Conservation (phyloP, 2,329 filamentous ascomycete genomes). For the Westerdykella aurantiaca region DNA sequence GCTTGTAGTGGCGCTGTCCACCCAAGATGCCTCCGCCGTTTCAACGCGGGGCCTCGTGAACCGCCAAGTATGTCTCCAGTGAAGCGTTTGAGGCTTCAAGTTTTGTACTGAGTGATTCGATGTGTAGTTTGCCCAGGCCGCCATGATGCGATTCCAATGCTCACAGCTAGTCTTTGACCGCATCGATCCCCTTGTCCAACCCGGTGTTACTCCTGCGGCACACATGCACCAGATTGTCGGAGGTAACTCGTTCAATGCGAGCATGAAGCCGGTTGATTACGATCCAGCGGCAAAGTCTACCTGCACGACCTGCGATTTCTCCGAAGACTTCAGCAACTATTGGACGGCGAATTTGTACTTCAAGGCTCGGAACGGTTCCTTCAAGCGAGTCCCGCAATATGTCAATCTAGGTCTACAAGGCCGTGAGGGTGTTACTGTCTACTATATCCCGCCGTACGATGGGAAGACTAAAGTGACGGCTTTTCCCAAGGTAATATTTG, state of each 20-base stretch:
- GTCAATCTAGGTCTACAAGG: slow-evolving; percentile 21
- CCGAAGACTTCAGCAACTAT: slow-evolving; percentile 18
- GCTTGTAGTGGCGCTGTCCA: slow-evolving; percentile 13
- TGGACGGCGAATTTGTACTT: slow-evolving; percentile 27
- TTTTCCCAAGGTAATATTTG: slow-evolving; percentile 12
- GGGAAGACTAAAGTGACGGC: slow-evolving; percentile 33
- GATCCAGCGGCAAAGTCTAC: slow-evolving; percentile 15
- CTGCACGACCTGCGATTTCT: slow-evolving; percentile 22
- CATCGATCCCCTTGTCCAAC: slow-evolving; percentile 12
- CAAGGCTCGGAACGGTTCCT: slow-evolving; percentile 22
- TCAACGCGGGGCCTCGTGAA: slow-evolving; percentile 14
- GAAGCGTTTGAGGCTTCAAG: background rate
- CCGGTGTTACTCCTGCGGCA: slow-evolving; percentile 5
- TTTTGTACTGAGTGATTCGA: background rate
- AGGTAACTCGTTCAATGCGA: slow-evolving; percentile 24
- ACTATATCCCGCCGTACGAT: slow-evolving; percentile 29
- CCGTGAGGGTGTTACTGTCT: slow-evolving; percentile 24
- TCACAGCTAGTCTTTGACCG: slow-evolving; percentile 11
- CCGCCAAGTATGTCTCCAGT: slow-evolving; percentile 1
- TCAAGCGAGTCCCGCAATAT: slow-evolving; percentile 26
- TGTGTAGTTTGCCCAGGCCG: slow-evolving; percentile 17
- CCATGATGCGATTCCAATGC: slow-evolving; percentile 18
- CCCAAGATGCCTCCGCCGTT: slow-evolving; percentile 13
- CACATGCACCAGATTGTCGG: slow-evolving; percentile 21
- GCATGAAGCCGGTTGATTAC: slow-evolving; percentile 14